Evolutionary conservation across 371 early-diverging fungal species (phyloP), one percentile per base, ranked within the genome.

Genomic region (Choanephora cucurbitarum): DNA sequence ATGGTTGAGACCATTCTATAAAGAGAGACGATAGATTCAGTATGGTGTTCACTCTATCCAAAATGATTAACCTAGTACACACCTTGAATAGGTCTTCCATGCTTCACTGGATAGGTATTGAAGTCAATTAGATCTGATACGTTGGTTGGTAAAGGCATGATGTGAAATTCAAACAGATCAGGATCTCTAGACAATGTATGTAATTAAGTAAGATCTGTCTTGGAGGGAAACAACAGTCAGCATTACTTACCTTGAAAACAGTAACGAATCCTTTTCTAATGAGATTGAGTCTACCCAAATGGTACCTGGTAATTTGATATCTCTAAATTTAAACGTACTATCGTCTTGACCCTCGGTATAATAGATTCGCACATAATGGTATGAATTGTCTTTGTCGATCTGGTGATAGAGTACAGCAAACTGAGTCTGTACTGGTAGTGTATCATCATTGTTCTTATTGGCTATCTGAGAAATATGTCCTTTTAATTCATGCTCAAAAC

Each of bases 231-330:
- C n/a, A n/a, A n/a, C n/a, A n/a, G n/a, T n/a, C n/a, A n/a, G n/a
- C n/a, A n/a, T n/a, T n/a, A n/a, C n/a, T 57, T 73, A 72, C 77
- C 77, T 61, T 14, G 75, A 61, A 57, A 70, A 72, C 6, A 78
- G 23, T 8, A 78, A 51, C 1, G 63, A 58, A 24, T 67, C 49
- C 0, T 64, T 37, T 51, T 78, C 71, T 11, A 78, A 42, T 8
- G 67, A 64, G 19, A 78, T 67, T 10, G 66, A 17, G 15, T 67
- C 40, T 18, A 74, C 62, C 72, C 72, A 74, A 0, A 67, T 74
- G 11, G 67, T 58, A 0, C 78, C 78, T 28, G 73, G 78, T 44
- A 78, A 53, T 17, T 55, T 17, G 8, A 72, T 45, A 58, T 78
- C 75, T 47, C 71, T 77, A 54, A 69, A 73, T 41, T 68, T 55